A percentile compares a stretch with the other conserved stretches of the same genome.
phyloP scores from a whole-genome alignment of 495 filamentous ascomycete genomes.

The Aspergillus coremiiformis region DNA sequence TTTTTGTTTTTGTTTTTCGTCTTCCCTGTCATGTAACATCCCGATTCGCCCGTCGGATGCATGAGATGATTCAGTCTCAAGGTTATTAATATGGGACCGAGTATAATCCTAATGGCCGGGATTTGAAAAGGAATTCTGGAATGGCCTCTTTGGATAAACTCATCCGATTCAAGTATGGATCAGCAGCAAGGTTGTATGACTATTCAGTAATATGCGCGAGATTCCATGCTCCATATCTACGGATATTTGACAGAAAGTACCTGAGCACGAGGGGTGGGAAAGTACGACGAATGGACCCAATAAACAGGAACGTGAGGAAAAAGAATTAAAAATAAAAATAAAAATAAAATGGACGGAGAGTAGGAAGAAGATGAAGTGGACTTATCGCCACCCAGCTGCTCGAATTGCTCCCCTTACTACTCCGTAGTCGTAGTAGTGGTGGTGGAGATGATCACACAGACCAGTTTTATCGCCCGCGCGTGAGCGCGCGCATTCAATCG shows the following conservation, averaged over 20 bases:
- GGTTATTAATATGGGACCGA: not conserved
- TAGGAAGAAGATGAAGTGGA: too few relatives aligned
- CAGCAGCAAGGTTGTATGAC: not conserved
- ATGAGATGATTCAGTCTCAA: not conserved
- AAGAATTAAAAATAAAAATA: not conserved
- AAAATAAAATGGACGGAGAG: too few relatives aligned
- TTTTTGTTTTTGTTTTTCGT: too few relatives aligned
- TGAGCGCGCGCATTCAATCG: too few relatives aligned
- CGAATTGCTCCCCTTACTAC: not conserved
- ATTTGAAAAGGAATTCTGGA: not conserved
- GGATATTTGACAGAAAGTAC: not conserved
- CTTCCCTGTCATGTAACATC: not conserved
- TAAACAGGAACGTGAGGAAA: not conserved
- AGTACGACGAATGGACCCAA: not conserved
- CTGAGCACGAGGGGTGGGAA: not conserved
- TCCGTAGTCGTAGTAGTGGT: not conserved
- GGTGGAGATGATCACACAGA: not conserved
- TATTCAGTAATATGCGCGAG: not conserved
- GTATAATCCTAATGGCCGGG: too few relatives aligned
- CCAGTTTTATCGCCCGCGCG: not conserved
- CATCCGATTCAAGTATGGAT: not conserved
- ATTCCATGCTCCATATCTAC: not conserved
- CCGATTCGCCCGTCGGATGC: not conserved
- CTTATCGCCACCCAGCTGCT: too few relatives aligned
- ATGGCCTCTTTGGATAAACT: not conserved